Evolutionary conservation across 73 alveolate genomes (phyloP).

Genomic region (Urostyla sp.): DNA sequence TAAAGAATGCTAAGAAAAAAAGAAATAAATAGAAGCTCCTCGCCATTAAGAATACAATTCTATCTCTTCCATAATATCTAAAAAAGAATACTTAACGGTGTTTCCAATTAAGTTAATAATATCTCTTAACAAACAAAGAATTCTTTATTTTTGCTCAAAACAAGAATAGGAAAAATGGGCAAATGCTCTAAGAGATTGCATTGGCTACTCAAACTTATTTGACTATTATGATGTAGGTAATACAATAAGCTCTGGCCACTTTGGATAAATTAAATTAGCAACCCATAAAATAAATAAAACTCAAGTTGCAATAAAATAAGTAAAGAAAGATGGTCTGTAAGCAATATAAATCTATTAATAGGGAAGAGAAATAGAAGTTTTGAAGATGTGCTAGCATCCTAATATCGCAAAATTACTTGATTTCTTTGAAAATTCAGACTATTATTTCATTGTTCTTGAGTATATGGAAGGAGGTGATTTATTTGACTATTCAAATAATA

Average conservation of each 20-base stretch:
- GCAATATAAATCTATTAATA: slow-evolving; percentile 72
- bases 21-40: too few species aligned
- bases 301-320: slow-evolving; percentile 79
- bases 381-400: slow-evolving; percentile 70
- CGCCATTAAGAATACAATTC: too few species aligned
- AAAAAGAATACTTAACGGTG: slow-evolving; percentile 18
- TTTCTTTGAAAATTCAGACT: slow-evolving; percentile 65
- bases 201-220: slow-evolving; percentile 49
- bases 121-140: slow-evolving; percentile 75
- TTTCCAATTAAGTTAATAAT: slow-evolving; percentile 62
- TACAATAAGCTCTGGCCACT: slow-evolving; percentile 53
- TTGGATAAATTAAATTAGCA: slow-evolving; percentile 49
- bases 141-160: slow-evolving; percentile 71
- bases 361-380: slow-evolving; percentile 72
- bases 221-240: slow-evolving; percentile 60
- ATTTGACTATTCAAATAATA: slow-evolving; percentile 75
- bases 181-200: slow-evolving; percentile 68
- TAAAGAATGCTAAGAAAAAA: slow-evolving; percentile 61
- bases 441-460: slow-evolving; percentile 61
- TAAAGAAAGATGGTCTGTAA: slow-evolving; percentile 77
- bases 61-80: too few species aligned
- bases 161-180: slow-evolving; percentile 78
- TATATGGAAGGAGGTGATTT: slow-evolving; percentile 76
- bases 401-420: slow-evolving; percentile 56
- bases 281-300: slow-evolving; percentile 49